Base-by-base conservation (phyloP, 208 protist species). In the Crithidia acanthocephali region DNA sequence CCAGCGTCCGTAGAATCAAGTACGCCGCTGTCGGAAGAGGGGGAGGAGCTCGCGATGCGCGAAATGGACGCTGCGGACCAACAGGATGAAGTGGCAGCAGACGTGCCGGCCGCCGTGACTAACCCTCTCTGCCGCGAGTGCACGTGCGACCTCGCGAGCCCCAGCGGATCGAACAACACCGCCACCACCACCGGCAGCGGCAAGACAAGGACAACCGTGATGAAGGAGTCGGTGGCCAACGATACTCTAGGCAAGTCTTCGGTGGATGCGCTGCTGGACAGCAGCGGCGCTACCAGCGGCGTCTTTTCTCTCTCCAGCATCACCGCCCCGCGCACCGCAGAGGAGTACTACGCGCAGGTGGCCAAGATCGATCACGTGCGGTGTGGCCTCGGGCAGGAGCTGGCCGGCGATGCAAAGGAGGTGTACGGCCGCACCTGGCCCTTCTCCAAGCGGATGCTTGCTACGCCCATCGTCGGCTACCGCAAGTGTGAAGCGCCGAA, bases 381-480 rank as follows among this genome's bases (percentile, higher is more conserved):
- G 23, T 84, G 76, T 35, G 74, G 76, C 18, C 58, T 87, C 44
- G 80, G 80, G 9, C 67, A 80, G 44, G 71, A 76, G 47, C 72
- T 87, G 16, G 57, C 69, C 10, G 53, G 68, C 0, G 60, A 44
- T 9, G 78, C 68, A 30, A 68, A 63, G 52, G 67, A 79, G 33
- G 30, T 84, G n/a, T 87, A 87, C 58, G 83, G 83, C 8, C 79
- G 79, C 18, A 87, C 83, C 1, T 73, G 60, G 59, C 62, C 72
- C 16, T 84, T 71, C 30, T 81, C 68, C 7, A 40, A 72, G 42
- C 63, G 51, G 10, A 67, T 83, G 58, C 32, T 71, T 15, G 65
- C 67, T 45, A 72, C 69, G 27, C 44, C 23, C 27, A 53, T 76
- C 20, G n/a, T 80, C 20, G 63, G 57, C 27, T 27, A 68, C 25